Evolutionary conservation across 352 stramenopile species (phyloP).

Genomic region (Hyaloperonospora arabidopsidis): DNA sequence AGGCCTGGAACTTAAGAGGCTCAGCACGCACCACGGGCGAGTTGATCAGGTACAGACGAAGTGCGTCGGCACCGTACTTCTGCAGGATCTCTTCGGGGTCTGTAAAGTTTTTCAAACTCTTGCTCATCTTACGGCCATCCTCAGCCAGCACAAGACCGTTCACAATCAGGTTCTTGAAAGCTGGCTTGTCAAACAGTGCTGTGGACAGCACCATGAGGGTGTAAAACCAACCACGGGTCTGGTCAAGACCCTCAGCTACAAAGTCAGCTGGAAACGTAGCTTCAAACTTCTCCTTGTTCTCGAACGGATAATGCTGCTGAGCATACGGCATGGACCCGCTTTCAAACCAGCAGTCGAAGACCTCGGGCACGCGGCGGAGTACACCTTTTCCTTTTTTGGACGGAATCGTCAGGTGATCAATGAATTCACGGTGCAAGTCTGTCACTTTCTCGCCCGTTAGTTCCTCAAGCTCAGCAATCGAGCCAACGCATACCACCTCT

Average conservation of each 20-base stretch:
- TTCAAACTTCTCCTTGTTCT: constrained; percentile 98
- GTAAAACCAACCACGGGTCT: constrained; percentile 99
- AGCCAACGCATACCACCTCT: constrained; percentile 96
- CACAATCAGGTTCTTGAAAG: constrained; percentile 99
- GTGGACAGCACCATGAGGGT: constrained; percentile 99
- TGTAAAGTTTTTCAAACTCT: constrained; percentile 98
- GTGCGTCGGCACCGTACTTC: constrained; percentile 96
- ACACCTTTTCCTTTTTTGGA: constrained; percentile 88
- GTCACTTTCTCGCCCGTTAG: constrained; percentile 88
- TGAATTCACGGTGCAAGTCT: constrained; percentile 97
- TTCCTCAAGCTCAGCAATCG: constrained; percentile 93
- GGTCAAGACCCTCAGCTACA: constrained; percentile 98
- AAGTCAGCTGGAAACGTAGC: constrained; percentile 97
- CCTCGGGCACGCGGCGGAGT: constrained; percentile 82
- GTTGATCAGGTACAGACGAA: constrained; percentile 99
- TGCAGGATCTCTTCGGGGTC: constrained; percentile 91
- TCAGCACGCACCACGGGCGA: constrained; percentile 98
- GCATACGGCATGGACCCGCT: constrained; percentile 99
- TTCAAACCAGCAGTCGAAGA: constrained; percentile 99
- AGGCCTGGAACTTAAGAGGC: constrained; percentile 94
- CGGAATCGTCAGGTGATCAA: constrained; percentile 97
- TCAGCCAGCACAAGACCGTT: constrained; percentile 98
- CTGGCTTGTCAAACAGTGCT: constrained; percentile 97
- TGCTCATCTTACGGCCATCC: constrained; percentile 99
- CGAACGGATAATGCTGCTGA: constrained; percentile 99